These are phyloP conservation scores for Aspergillus sp. DNA, from an alignment of 2,329 filamentous ascomycete genomes.

Conservation along the genomic window DNA sequence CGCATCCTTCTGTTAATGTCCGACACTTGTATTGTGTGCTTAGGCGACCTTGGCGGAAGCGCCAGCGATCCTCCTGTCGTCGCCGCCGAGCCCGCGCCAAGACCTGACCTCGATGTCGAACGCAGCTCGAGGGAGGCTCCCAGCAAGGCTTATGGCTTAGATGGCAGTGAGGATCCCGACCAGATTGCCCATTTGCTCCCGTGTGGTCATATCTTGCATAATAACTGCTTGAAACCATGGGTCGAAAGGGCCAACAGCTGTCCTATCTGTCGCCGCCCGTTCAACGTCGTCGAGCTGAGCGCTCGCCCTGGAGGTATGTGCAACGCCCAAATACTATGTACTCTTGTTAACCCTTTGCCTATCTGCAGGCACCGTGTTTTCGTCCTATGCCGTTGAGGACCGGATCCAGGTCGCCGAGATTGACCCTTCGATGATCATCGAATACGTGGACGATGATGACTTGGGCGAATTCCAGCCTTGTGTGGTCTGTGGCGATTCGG, in stretches of 20 bases:
- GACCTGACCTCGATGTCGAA: slow-evolving; percentile 27
- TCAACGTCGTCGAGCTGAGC: slow-evolving; percentile 82
- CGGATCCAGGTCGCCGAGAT: slow-evolving; percentile 72
- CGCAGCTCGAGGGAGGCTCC: slow-evolving; percentile 16
- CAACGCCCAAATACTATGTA: too few species aligned
- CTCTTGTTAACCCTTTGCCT: too few species aligned
- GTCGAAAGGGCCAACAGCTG: slow-evolving; percentile 95
- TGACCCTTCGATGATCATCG: slow-evolving; percentile 59
- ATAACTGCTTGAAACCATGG: slow-evolving; percentile 89
- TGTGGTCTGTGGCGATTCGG: slow-evolving; percentile 70
- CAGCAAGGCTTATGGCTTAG: slow-evolving; percentile 19
- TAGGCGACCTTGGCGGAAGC: slow-evolving; percentile 57
- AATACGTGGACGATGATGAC: slow-evolving; percentile 58
- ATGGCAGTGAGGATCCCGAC: slow-evolving; percentile 30
- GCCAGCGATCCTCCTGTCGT: slow-evolving; percentile 42
- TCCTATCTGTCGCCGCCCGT: slow-evolving; percentile 86
- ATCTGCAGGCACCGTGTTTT: slow-evolving; percentile 47
- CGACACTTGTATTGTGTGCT: slow-evolving; percentile 62
- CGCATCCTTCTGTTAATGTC: slow-evolving; percentile 42
- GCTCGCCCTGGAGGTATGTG: slow-evolving; percentile 67
- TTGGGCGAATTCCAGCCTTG: slow-evolving; percentile 58
- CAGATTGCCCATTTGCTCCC: slow-evolving; percentile 57
- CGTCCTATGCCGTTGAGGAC: slow-evolving; percentile 48
- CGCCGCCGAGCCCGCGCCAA: slow-evolving; percentile 34
- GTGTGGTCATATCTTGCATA: slow-evolving; percentile 86